Percentiles rank a stretch among this genome's conserved stretches.
Evolutionary conservation across 257 asterid species (phyloP).

Genomic region (Salvia hispanica): DNA sequence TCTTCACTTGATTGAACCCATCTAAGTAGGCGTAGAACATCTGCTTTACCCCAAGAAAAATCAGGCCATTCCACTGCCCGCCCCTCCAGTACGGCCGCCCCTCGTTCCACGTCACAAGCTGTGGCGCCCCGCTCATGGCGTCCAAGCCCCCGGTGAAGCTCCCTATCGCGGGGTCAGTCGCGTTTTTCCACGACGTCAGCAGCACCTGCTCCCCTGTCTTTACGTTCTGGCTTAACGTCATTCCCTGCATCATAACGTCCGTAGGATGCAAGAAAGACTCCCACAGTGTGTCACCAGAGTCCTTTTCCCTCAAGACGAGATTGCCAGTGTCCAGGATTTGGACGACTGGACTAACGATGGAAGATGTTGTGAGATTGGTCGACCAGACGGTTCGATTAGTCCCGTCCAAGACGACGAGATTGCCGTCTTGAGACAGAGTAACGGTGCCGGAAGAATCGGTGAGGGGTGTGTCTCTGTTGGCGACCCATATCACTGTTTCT

Average conservation of each 20-base stretch:
- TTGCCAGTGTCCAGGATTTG: constrained; percentile 22
- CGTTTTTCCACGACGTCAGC: constrained; percentile 40
- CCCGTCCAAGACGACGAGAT: background rate
- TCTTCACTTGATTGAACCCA: constrained; percentile 23
- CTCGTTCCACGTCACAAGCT: constrained; percentile 29
- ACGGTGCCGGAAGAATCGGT: background rate
- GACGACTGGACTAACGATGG: background rate
- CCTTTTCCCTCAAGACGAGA: background rate
- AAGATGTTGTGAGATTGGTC: constrained; percentile 1
- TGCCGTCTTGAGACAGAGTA: background rate
- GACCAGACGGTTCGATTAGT: constrained; percentile 21
- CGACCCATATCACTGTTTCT: constrained; percentile 35
- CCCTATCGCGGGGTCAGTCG: constrained; percentile 40
- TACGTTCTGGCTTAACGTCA: constrained; percentile 35
- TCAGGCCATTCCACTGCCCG: constrained; percentile 50
- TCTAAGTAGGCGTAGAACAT: constrained; percentile 34
- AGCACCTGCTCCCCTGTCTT: constrained; percentile 29
- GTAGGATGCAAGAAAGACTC: constrained; percentile 16
- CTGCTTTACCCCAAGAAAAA: constrained; percentile 35
- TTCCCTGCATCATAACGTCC: constrained; percentile 23
- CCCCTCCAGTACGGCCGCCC: constrained; percentile 41
- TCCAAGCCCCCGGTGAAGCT: constrained; percentile 35
- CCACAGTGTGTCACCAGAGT: background rate
- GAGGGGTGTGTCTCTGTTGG: constrained; percentile 36
- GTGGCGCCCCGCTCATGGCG: constrained; percentile 22